These are phyloP conservation scores for Fonsecaea multimorphosa DNA, from an alignment of 2,329 filamentous ascomycete genomes.

Conservation along the genomic window DNA sequence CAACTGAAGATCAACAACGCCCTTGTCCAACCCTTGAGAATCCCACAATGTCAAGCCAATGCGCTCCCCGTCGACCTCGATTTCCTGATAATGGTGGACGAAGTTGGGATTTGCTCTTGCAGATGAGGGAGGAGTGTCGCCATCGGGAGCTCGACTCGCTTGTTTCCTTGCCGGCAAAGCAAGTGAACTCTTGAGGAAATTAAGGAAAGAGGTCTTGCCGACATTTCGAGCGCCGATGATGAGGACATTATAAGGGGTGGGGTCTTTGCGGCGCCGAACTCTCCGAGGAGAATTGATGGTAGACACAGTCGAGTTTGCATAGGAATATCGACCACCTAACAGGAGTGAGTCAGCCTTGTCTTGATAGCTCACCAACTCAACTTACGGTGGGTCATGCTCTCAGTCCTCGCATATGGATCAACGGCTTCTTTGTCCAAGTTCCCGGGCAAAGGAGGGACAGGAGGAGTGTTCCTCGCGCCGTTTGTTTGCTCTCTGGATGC, in stretches of 20 bases:
- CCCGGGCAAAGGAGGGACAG: slow-evolving; percentile 36
- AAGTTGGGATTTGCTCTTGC: slow-evolving; percentile 70
- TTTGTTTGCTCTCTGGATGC: slow-evolving; percentile 28
- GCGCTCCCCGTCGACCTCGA: slow-evolving; percentile 89
- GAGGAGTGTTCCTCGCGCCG: slow-evolving; percentile 28
- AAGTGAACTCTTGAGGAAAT: slow-evolving; percentile 88
- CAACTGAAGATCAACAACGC: slow-evolving; percentile 90
- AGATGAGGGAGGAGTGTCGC: slow-evolving; percentile 57
- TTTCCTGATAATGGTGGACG: slow-evolving; percentile 87
- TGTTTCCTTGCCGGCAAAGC: slow-evolving; percentile 83
- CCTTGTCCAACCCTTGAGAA: slow-evolving; percentile 92
- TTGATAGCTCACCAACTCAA: background rate
- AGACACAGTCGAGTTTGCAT: slow-evolving; percentile 88
- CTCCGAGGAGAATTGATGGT: slow-evolving; percentile 91
- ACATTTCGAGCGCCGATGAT: slow-evolving; percentile 85
- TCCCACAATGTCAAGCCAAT: slow-evolving; percentile 96
- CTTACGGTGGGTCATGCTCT: slow-evolving; percentile 90
- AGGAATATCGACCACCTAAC: slow-evolving; percentile 79
- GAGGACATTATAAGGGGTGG: slow-evolving; percentile 95
- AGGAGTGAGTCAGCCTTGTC: slow-evolving; percentile 14
- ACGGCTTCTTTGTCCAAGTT: slow-evolving; percentile 32
- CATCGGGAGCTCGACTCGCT: slow-evolving; percentile 62
- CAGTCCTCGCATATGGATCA: slow-evolving; percentile 80
- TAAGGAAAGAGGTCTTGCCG: slow-evolving; percentile 95
- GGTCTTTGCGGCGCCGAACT: slow-evolving; percentile 92